These are phyloP conservation scores for Gossypium raimondii DNA, from an alignment of 345 rosid genomes.

Conservation along the genomic window DNA sequence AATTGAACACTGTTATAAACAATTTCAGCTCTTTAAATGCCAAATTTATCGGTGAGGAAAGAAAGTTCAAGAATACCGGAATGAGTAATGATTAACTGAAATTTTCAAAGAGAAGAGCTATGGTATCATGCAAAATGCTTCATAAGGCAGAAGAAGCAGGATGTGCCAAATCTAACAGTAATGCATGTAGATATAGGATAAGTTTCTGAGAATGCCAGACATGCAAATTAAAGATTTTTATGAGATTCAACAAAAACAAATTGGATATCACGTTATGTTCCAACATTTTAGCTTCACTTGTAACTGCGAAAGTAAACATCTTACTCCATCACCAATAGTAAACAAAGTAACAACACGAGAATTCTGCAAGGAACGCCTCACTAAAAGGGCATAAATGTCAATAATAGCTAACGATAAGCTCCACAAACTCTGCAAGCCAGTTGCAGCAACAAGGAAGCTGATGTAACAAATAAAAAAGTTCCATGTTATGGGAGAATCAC, in stretches of 20 bases:
- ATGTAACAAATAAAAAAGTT: slow-evolving; percentile 23
- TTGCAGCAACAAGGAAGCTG: slow-evolving; percentile 80
- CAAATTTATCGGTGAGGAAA: neutral
- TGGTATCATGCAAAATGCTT: neutral
- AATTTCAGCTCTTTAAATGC: neutral
- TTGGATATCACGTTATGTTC: neutral
- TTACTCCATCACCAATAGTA: slow-evolving; percentile 75
- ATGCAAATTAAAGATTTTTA: neutral
- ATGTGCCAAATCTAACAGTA: neutral
- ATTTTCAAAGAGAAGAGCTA: neutral
- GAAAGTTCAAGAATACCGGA: neutral
- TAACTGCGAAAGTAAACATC: slow-evolving; percentile 14
- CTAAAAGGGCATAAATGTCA: slow-evolving; percentile 61
- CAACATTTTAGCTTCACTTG: neutral
- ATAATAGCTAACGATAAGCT: slow-evolving; percentile 53
- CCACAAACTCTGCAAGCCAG: slow-evolving; percentile 75
- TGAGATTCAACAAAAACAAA: neutral
- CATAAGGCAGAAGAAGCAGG: neutral
- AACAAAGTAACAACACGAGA: slow-evolving; percentile 44
- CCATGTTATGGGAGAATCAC: slow-evolving; percentile 13
- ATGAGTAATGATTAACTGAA: neutral
- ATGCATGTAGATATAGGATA: neutral
- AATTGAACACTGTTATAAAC: neutral
- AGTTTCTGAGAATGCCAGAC: neutral
- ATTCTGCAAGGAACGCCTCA: slow-evolving; percentile 68